Base-by-base conservation (phyloP, 495 filamentous ascomycete genomes). In the Neurospora africana region DNA sequence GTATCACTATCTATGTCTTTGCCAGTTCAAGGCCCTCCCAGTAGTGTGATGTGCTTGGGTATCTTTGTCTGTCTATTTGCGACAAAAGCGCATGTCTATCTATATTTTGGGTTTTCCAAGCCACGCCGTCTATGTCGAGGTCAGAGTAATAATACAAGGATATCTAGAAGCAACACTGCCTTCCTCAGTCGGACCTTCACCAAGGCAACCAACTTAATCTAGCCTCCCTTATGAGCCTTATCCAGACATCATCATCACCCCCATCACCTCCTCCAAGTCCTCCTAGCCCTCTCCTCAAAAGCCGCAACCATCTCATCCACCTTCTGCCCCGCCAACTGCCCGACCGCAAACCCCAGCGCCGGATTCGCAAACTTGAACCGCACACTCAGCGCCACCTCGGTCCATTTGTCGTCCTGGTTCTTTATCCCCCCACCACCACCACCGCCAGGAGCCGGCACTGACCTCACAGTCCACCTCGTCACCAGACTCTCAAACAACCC, bases 261-360 rank as follows among this genome's bases (percentile, higher is more conserved):
- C 19, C 8, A 3, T 61, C 53, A 69, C 39, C 71, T 72, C 69
- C 87, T 86, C 74, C 91, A 80, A 36, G 91, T 68, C 75, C 86
- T 83, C 82, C 84, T 83, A 47, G 92, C 92, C 78, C 92, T 84
- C 83, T 86, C 86, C 85, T 97, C 94, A 86, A 98, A 99, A 37
- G 95, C 95, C 82, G 91, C 89, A 76, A 99, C 91, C 94, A 99
- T 95, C 69, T 91, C 83, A 13, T 86, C 87, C 33, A 92, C 95
- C 76, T 97, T 90, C 82, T 91, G 92, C 53, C 92, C 92, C 76
- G 92, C 92, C 61, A 94, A 87, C 35, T 91, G 91, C 69, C 89
- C 83, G 81, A 93, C 95, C 75, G 97, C 81, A 30, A 89, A 88
- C 71, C 87, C 89, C 85, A 97, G 94, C 75, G 94, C 79, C 69